A percentile compares a stretch with the other conserved stretches of the same genome.
These are phyloP conservation scores for Neoconidiobolus thromboides DNA, from an alignment of 371 early-diverging fungal genomes.

Conservation along the genomic window DNA sequence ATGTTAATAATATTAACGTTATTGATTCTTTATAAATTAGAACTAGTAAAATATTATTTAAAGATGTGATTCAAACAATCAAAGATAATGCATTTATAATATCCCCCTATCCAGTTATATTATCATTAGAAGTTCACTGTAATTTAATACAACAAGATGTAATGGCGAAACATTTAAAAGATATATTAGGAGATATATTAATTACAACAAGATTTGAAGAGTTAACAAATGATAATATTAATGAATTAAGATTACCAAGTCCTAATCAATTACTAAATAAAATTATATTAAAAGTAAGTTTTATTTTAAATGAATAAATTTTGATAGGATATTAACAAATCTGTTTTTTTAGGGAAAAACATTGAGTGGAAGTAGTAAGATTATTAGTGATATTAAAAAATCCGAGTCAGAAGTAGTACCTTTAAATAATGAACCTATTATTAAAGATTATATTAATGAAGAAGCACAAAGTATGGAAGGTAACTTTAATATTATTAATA, in stretches of 20 bases:
- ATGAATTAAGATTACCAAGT: constrained; percentile 28
- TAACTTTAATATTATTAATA: neutral
- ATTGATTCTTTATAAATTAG: no score
- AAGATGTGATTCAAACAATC: constrained; percentile 56
- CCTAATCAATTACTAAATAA: constrained; percentile 35
- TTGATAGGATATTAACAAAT: no score
- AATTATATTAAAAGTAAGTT: constrained; percentile 50
- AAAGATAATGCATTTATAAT: constrained; percentile 55
- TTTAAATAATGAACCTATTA: no score
- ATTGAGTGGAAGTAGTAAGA: neutral
- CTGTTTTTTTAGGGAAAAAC: neutral
- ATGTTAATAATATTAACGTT: no score
- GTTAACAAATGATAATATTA: constrained; percentile 3
- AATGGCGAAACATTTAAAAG: constrained; percentile 40
- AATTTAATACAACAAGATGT: constrained; percentile 39
- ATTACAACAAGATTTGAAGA: constrained; percentile 21
- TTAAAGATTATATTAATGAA: neutral
- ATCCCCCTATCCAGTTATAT: constrained; percentile 54
- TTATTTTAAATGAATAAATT: constrained; percentile 8
- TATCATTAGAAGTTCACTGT: constrained; percentile 68
- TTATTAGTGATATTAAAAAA: no score
- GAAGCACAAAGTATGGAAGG: neutral
- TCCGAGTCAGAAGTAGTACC: no score
- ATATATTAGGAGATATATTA: constrained; percentile 37
- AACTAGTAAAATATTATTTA: constrained; percentile 47